A percentile compares a stretch with the other conserved stretches of the same genome.
phyloP scores from a whole-genome alignment of 768 basidiomycete genomes.

The Hemileccinum impolitum region DNA sequence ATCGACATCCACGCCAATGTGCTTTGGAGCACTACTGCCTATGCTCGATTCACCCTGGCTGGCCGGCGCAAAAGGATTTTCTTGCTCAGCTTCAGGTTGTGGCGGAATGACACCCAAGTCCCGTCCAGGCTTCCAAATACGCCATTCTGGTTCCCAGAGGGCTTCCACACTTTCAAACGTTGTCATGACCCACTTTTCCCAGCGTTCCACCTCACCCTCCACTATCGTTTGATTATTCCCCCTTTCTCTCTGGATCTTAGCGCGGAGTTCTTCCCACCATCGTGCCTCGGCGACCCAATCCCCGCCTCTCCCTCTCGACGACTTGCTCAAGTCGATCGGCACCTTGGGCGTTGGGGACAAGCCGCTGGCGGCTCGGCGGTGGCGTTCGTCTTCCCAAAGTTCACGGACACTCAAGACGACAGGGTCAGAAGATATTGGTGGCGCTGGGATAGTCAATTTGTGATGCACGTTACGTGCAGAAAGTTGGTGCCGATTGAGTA shows the following conservation, averaged over 20 bases:
- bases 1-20: conserved; percentile 29
- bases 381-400: conserved; percentile 95
- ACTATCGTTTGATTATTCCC: conserved; percentile 23
- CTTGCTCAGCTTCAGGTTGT: conserved; percentile 14
- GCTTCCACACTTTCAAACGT: conserved; percentile 89
- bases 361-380: conserved; percentile 62
- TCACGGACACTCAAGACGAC: conserved; percentile 87
- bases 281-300: conserved; percentile 72
- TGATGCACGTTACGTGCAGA: conserved; percentile 64
- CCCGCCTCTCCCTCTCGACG: conserved; percentile 51
- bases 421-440: conserved; percentile 56
- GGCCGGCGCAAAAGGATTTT: conserved; percentile 25
- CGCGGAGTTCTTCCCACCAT: conserved; percentile 71
- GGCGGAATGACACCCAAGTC: conserved; percentile 14
- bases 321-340: conserved; percentile 66
- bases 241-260: conserved; percentile 53
- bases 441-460: conserved; percentile 56
- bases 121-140: conserved; percentile 50
- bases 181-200: conserved; percentile 80
- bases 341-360: conserved; percentile 70
- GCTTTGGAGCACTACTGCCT: not conserved
- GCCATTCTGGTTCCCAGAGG: conserved; percentile 69
- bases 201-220: conserved; percentile 34
- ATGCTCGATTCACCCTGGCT: conserved; percentile 17
- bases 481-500: conserved; percentile 77